Conservation (phyloP, 805 yeast species). For the Maudiozyma barnettii region DNA sequence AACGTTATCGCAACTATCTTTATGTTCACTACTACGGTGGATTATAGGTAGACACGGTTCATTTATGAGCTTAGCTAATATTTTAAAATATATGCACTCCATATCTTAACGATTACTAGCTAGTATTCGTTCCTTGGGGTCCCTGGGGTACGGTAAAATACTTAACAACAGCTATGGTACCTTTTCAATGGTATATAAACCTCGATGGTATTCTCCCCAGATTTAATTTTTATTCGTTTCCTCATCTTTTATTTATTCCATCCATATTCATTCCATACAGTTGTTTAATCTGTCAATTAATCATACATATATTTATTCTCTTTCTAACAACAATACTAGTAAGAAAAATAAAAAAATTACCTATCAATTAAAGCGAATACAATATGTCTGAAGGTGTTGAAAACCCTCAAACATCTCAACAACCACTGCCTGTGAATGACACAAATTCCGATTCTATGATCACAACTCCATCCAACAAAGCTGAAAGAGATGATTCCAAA, state of each 20-base stretch:
- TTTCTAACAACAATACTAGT: slow-evolving; percentile 47
- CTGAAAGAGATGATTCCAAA: slow-evolving; percentile 18
- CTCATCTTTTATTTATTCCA: neutral
- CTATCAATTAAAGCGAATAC: neutral
- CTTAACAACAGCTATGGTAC: neutral
- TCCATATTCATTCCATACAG: neutral
- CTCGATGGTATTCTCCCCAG: neutral
- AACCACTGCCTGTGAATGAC: slow-evolving; percentile 16
- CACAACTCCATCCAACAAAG: slow-evolving; percentile 22
- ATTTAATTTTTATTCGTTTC: neutral
- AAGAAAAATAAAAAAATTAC: neutral
- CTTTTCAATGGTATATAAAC: neutral
- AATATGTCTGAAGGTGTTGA: neutral
- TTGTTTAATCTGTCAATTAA: too few species aligned
- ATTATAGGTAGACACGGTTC: too few species aligned
- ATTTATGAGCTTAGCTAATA: too few species aligned
- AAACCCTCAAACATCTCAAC: neutral
- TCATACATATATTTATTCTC: neutral
- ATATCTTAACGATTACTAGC: neutral
- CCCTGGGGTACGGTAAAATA: neutral
- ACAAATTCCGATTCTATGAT: slow-evolving; percentile 39
- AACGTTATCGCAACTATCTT: too few species aligned
- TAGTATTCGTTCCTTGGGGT: neutral
- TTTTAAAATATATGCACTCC: neutral
- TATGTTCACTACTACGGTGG: too few species aligned